Conservation (phyloP, 768 basidiomycete species). For the Xerocomellus intermedius region DNA sequence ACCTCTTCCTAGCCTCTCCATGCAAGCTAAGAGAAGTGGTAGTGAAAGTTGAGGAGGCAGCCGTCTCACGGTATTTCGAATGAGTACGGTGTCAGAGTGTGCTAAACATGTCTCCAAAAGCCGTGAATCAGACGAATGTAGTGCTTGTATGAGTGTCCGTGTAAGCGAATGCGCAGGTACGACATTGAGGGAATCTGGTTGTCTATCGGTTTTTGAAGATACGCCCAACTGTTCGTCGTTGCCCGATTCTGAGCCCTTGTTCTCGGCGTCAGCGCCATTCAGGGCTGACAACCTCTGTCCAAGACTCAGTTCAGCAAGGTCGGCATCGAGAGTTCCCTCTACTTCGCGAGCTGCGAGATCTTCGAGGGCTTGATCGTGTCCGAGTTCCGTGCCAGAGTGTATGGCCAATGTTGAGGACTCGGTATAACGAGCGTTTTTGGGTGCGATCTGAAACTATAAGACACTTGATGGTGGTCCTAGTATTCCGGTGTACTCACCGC, state of each 20-base stretch:
- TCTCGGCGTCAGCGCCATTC: constrained; percentile 45
- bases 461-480: neutral
- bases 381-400: constrained; percentile 62
- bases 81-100: constrained; percentile 77
- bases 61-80: constrained; percentile 82
- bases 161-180: constrained; percentile 86
- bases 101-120: constrained; percentile 84
- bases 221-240: constrained; percentile 47
- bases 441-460: constrained; percentile 36
- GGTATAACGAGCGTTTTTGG: constrained; percentile 61
- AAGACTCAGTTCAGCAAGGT: constrained; percentile 87
- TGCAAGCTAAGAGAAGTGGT: constrained; percentile 81
- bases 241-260: constrained; percentile 39
- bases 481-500: constrained; percentile 15
- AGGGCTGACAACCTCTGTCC: constrained; percentile 86
- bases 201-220: constrained; percentile 16
- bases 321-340: constrained; percentile 74
- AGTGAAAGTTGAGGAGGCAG: constrained; percentile 86
- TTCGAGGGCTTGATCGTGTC: constrained; percentile 54
- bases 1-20: constrained; percentile 83
- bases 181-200: constrained; percentile 34
- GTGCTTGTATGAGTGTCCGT: constrained; percentile 90
- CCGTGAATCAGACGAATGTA: constrained; percentile 90
- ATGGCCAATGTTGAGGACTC: constrained; percentile 63
- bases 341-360: constrained; percentile 48